Conservation (phyloP, 2,329 filamentous ascomycete species). For the Colletotrichum horii region DNA sequence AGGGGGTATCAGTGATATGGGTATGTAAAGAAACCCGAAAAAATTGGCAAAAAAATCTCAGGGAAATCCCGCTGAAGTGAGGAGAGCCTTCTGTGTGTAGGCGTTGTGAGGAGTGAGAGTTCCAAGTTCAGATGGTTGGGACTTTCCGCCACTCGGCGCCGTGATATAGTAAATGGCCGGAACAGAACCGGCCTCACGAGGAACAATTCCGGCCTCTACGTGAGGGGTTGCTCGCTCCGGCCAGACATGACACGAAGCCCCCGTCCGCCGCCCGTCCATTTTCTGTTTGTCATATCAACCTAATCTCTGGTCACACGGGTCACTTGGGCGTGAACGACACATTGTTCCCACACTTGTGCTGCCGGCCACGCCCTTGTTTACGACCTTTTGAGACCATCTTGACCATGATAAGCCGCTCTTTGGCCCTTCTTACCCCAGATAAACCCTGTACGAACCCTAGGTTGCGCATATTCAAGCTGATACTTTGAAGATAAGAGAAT, state of each 20-base stretch:
- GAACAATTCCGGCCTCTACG: constrained; percentile 40
- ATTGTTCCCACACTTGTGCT: not conserved
- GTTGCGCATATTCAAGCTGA: not conserved
- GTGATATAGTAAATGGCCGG: constrained; percentile 56
- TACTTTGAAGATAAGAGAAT: not conserved
- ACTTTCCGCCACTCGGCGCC: constrained; percentile 26
- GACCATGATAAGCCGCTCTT: constrained; percentile 4
- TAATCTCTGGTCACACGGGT: constrained; percentile 19
- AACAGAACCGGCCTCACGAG: constrained; percentile 27
- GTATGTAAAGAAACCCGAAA: not conserved
- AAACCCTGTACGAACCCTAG: not conserved
- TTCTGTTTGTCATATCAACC: constrained; percentile 25
- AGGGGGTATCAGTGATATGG: not conserved
- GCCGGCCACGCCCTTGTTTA: constrained; percentile 4
- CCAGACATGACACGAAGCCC: constrained; percentile 16
- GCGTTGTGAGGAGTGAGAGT: constrained; percentile 10
- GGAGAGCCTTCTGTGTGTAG: constrained; percentile 6
- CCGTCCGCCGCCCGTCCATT: constrained; percentile 1
- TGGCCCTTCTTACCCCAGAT: not conserved
- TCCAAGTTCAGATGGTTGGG: constrained; percentile 11
- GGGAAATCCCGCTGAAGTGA: not conserved
- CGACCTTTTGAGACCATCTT: not conserved
- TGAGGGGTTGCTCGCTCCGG: constrained; percentile 27
- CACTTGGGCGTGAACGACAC: not conserved
- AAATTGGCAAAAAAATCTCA: constrained; percentile 7